Percentiles rank a stretch among this genome's conserved stretches.
Evolutionary conservation across 192 early-diverging fungal species (phyloP).

Genomic region (Radiomyces spectabilis): DNA sequence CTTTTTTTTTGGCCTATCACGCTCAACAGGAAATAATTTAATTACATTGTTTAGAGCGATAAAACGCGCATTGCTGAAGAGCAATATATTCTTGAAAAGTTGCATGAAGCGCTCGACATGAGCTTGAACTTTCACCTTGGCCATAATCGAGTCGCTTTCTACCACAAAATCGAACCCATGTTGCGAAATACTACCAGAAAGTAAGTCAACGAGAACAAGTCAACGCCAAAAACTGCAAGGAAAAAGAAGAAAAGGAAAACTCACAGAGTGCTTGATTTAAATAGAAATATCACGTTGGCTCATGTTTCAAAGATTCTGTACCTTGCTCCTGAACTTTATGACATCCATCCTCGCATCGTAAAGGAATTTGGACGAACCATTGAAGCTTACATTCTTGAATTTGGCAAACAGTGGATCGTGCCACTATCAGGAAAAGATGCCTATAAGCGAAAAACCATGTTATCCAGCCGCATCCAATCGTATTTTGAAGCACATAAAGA

Average conservation of each 20-base stretch:
- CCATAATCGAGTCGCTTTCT: neutral
- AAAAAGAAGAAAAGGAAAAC: too few species aligned
- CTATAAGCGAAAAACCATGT: neutral
- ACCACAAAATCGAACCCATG: slow-evolving; percentile 6
- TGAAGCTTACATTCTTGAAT: neutral
- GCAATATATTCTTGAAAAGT: neutral
- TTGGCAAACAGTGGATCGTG: neutral
- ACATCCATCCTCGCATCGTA: neutral
- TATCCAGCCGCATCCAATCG: neutral
- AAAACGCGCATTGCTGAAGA: neutral
- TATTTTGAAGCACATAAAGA: slow-evolving; percentile 4
- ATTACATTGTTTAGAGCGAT: too few species aligned
- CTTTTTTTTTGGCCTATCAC: too few species aligned
- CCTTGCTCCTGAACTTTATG: neutral
- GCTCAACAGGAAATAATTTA: too few species aligned
- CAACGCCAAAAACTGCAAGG: too few species aligned
- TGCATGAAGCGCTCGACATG: neutral
- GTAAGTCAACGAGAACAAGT: too few species aligned
- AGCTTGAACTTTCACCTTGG: neutral
- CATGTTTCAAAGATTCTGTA: neutral
- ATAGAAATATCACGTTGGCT: neutral
- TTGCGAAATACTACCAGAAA: slow-evolving; percentile 2
- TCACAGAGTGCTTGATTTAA: too few species aligned
- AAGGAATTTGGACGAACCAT: neutral
- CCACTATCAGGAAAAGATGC: neutral